A percentile compares a stretch with the other conserved stretches of the same genome.
Evolutionary conservation across 2,329 filamentous ascomycete species (phyloP).

Genomic region (Zymoseptoria pseudotritici): DNA sequence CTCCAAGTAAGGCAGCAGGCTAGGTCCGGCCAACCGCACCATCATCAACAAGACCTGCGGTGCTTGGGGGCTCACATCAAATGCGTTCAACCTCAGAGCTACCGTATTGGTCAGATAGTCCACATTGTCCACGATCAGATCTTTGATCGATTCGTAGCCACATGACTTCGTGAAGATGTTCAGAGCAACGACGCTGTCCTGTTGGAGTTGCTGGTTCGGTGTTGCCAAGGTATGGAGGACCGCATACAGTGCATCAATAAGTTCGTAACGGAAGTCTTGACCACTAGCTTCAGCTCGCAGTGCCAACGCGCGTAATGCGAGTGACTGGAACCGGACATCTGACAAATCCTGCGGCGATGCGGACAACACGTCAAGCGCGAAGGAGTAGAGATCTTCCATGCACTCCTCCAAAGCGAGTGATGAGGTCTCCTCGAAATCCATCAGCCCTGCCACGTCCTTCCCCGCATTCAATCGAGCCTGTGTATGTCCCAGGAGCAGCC

Average conservation of each 20-base stretch:
- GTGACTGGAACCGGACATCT: conserved; percentile 68
- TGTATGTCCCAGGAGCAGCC: conserved; percentile 69
- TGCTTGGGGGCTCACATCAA: conserved; percentile 85
- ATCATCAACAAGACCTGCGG: conserved; percentile 92
- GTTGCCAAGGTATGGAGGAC: conserved; percentile 84
- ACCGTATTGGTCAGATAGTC: conserved; percentile 96
- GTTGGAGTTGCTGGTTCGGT: conserved; percentile 56
- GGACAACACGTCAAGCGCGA: conserved; percentile 56
- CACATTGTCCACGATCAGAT: conserved; percentile 80
- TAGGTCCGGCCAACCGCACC: conserved; percentile 76
- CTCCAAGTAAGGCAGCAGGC: conserved; percentile 78
- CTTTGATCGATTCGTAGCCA: conserved; percentile 64
- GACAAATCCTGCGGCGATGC: conserved; percentile 14
- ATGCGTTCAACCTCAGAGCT: conserved; percentile 78
- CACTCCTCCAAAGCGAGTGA: conserved; percentile 13
- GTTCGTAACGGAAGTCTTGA: conserved; percentile 66
- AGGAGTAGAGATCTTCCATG: conserved; percentile 60
- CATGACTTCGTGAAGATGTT: conserved; percentile 72
- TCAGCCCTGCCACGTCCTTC: conserved; percentile 47
- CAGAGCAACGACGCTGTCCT: conserved; percentile 74
- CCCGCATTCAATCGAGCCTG: conserved; percentile 48
- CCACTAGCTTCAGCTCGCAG: conserved; percentile 63
- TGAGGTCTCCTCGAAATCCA: conserved; percentile 15
- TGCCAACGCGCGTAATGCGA: conserved; percentile 74
- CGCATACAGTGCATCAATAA: conserved; percentile 87